Evolutionary conservation across 2,329 filamentous ascomycete species (phyloP), one percentile per base, ranked within the genome.

Genomic region (Exophiala lecanii-corni): DNA sequence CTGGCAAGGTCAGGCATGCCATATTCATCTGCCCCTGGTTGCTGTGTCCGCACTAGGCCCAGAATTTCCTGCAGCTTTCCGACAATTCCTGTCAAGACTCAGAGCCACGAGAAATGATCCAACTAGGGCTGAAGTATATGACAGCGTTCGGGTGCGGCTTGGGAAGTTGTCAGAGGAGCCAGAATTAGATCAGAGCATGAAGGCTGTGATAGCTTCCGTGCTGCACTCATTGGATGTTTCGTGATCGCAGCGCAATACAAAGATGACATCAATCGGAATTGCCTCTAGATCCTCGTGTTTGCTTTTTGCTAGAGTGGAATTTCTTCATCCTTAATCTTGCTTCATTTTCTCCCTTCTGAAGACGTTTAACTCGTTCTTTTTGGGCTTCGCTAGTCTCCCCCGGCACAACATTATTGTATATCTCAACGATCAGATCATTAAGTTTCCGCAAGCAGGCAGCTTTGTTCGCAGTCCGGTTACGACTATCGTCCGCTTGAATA

Each of bases 21-120:
- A 81, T 57, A 78, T 91, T 54, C 81, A 77, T 57, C 75, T 83
- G 55, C 80, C 86, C 3, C 70, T 94, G 2, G 69, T 86, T 37
- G 82, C 81, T 15, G 64, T 89, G 12, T 73, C 75, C 18, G 62
- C 76, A 4, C 69, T 71, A 23, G 84, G 84, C 2, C 71, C 82
- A 5, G 78, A 81, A 3, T 95, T 94, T 63, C 85, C 89, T 5
- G 70, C 73, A 31, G 83, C 81, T 36, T 67, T 96, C 48, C 77
- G 80, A 37, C 72, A 77, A 45, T 75, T 81, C 5, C 69, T 96
- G 39, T 69, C 73, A 1, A 70, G 74, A 34, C 63, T 96, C 49
- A 81, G 76, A 57, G 69, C 70, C 41, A 66, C 71, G 16, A 62
- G 70, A 26, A 38, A 51, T 57, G 37, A 53, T 58, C 37, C 36